Evolutionary conservation across 805 yeast species (phyloP).

Genomic region (Myxozyma lipomycoides): DNA sequence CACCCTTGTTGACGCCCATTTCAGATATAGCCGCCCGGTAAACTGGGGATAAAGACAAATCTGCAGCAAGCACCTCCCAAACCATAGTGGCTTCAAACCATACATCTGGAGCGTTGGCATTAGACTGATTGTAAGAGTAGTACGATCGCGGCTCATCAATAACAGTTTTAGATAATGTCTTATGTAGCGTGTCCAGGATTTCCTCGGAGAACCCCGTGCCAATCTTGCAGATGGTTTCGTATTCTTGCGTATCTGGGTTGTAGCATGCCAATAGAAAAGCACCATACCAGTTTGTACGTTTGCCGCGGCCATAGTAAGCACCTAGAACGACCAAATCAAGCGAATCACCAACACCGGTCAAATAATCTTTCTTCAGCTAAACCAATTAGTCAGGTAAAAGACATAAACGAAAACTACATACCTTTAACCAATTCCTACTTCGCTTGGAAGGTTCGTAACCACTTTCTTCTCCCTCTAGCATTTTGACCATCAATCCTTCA

Average conservation of each 20-base stretch:
- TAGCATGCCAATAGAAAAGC: constrained; percentile 90
- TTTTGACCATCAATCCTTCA: constrained; percentile 95
- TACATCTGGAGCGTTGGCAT: constrained; percentile 76
- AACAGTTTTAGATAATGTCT: constrained; percentile 63
- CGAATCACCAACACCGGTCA: constrained; percentile 94
- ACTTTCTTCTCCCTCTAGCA: constrained; percentile 74
- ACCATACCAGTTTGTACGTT: constrained; percentile 91
- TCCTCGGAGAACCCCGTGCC: constrained; percentile 97
- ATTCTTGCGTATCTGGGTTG: constrained; percentile 86
- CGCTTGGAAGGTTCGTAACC: constrained; percentile 92
- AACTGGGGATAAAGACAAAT: constrained; percentile 79
- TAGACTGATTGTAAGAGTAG: constrained; percentile 57
- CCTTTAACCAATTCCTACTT: constrained; percentile 88
- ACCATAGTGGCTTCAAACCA: constrained; percentile 87
- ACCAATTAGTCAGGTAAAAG: not conserved
- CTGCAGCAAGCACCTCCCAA: constrained; percentile 90
- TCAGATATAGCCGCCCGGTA: constrained; percentile 77
- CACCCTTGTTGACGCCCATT: constrained; percentile 62
- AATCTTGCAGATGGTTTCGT: constrained; percentile 91
- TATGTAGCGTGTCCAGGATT: constrained; percentile 57
- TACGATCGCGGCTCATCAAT: constrained; percentile 61
- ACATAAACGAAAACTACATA: not conserved
- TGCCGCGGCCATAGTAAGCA: constrained; percentile 90
- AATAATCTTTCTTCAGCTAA: constrained; percentile 79
- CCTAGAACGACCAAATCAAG: constrained; percentile 90